Evolutionary conservation across 2,329 filamentous ascomycete genomes (phyloP).

Genomic region (Fusarium pseudocircinatum): DNA sequence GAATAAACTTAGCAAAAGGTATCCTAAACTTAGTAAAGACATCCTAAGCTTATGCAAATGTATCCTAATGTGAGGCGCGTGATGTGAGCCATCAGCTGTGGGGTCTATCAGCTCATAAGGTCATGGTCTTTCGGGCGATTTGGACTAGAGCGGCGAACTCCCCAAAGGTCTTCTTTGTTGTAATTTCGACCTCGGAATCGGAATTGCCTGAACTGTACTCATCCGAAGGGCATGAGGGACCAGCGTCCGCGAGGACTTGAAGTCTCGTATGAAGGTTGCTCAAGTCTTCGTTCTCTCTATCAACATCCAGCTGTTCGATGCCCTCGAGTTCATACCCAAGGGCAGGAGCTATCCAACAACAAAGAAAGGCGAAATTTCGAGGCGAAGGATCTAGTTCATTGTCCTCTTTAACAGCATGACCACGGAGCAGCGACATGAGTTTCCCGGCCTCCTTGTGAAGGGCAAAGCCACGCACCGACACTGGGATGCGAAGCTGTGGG

Average conservation of each 20-base stretch:
- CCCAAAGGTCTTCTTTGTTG: rapidly evolving
- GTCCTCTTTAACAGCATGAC: not conserved
- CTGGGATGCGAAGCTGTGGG: not conserved
- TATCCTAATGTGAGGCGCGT: too few relatives aligned
- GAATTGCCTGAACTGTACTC: rapidly evolving
- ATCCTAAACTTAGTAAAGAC: too few relatives aligned
- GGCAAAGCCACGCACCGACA: not conserved
- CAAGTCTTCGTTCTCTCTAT: not conserved
- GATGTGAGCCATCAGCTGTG: too few relatives aligned
- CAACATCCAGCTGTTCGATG: not conserved
- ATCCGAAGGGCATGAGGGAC: not conserved
- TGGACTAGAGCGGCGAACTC: not conserved
- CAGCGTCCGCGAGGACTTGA: not conserved
- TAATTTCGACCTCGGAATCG: not conserved
- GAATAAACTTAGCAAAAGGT: too few relatives aligned
- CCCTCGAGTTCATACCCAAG: not conserved
- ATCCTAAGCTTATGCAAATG: too few relatives aligned
- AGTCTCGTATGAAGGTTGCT: not conserved
- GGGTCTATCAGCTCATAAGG: not conserved
- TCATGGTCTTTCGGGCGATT: not conserved
- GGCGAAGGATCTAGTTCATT: not conserved
- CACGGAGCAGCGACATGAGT: not conserved
- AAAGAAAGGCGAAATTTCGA: not conserved
- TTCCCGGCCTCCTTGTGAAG: not conserved
- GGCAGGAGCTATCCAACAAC: not conserved